Conservation (phyloP, 2,329 filamentous ascomycete genomes). For the Exophiala xenobiotica region DNA sequence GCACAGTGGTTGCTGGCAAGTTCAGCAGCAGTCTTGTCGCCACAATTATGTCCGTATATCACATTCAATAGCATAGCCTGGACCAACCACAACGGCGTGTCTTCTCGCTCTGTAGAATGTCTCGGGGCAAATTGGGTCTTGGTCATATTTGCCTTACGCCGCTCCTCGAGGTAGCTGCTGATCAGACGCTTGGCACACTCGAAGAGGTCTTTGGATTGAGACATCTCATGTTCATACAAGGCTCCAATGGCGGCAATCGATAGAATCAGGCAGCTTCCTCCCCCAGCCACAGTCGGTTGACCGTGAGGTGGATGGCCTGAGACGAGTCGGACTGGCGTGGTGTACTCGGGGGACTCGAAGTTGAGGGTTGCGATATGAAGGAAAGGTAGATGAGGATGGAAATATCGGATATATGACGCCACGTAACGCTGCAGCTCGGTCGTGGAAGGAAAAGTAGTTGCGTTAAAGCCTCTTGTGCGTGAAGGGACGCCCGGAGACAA, state of each 20-base stretch:
- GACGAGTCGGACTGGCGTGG: slow-evolving; percentile 59
- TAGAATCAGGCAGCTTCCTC: slow-evolving; percentile 80
- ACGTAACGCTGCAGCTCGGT: slow-evolving; percentile 87
- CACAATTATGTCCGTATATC: slow-evolving; percentile 91
- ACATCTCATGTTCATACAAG: slow-evolving; percentile 81
- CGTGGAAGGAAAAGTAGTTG: slow-evolving; percentile 70
- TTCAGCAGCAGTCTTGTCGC: slow-evolving; percentile 84
- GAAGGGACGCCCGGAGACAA: slow-evolving; percentile 43
- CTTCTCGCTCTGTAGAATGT: slow-evolving; percentile 40
- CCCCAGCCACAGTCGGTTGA: slow-evolving; percentile 62
- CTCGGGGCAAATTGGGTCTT: slow-evolving; percentile 53
- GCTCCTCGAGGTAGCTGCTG: slow-evolving; percentile 85
- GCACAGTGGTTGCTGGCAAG: slow-evolving; percentile 91
- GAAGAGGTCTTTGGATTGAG: slow-evolving; percentile 79
- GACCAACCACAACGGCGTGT: slow-evolving; percentile 86
- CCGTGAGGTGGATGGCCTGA: slow-evolving; percentile 52
- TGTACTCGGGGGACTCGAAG: slow-evolving; percentile 74
- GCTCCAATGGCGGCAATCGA: slow-evolving; percentile 86
- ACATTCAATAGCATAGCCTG: slow-evolving; percentile 97
- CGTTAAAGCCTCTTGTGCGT: slow-evolving; percentile 36
- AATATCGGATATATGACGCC: slow-evolving; percentile 83
- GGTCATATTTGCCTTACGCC: slow-evolving; percentile 78
- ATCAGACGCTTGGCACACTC: slow-evolving; percentile 96
- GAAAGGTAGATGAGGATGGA: slow-evolving; percentile 94
- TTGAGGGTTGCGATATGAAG: slow-evolving; percentile 87